Conservation (phyloP, 768 basidiomycete genomes). For the Gloeopeniophorella convolvens region DNA sequence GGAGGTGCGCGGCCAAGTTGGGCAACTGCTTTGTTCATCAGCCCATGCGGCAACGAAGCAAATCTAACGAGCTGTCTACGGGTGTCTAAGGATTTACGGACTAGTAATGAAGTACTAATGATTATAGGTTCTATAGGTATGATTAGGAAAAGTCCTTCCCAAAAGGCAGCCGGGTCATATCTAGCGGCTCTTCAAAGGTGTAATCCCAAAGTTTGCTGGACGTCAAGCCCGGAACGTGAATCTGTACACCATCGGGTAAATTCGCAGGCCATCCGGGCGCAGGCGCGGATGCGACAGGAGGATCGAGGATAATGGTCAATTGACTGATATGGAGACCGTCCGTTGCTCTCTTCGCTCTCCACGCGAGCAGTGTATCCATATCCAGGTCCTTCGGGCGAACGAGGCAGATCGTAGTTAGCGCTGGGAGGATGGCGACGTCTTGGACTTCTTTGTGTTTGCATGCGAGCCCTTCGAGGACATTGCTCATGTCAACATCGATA, state of each 20-base stretch:
- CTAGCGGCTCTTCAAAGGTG: slow-evolving; percentile 15
- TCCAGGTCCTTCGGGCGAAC: slow-evolving; percentile 14
- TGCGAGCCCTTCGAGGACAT: slow-evolving; percentile 7
- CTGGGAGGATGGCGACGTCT: neutral
- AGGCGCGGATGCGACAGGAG: neutral
- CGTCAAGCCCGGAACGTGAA: neutral
- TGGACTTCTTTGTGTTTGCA: neutral
- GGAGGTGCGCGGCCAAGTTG: too few relatives aligned
- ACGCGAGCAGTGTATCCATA: slow-evolving; percentile 1
- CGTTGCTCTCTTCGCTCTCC: slow-evolving; percentile 4
- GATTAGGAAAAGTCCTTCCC: slow-evolving; percentile 15
- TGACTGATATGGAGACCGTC: neutral
- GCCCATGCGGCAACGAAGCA: too few relatives aligned
- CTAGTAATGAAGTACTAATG: too few relatives aligned
- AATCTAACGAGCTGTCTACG: too few relatives aligned
- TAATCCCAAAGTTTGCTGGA: neutral
- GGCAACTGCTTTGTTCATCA: too few relatives aligned
- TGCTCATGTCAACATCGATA: slow-evolving; percentile 9
- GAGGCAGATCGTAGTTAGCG: slow-evolving; percentile 4
- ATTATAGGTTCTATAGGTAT: too few relatives aligned
- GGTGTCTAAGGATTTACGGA: too few relatives aligned
- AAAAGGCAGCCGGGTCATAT: slow-evolving; percentile 19
- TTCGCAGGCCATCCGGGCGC: neutral
- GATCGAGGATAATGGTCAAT: slow-evolving; percentile 8
- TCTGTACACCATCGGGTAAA: slow-evolving; percentile 12